A percentile compares a stretch with the other conserved stretches of the same genome.
Conservation (phyloP, 2,329 filamentous ascomycete genomes). For the Alternaria conjuncta region DNA sequence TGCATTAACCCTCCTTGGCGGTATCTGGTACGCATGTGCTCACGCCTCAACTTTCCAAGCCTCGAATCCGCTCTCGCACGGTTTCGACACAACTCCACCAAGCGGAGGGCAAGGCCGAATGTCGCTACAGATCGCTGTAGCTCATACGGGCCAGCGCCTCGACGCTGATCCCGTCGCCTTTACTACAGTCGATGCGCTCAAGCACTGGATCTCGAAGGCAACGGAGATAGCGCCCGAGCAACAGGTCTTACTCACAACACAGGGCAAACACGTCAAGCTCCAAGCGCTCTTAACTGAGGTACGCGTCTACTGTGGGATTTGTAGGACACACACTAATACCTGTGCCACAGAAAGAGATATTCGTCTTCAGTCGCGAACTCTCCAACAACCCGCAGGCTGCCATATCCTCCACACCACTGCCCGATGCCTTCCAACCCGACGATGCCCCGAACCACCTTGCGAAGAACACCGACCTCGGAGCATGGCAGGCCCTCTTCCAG, state of each 20-base stretch:
- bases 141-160: constrained; percentile 89
- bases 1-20: constrained; percentile 36
- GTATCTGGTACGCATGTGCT: constrained; percentile 28
- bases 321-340: constrained; percentile 9
- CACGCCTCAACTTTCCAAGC: constrained; percentile 20
- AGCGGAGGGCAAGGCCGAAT: constrained; percentile 60
- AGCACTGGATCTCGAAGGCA: constrained; percentile 77
- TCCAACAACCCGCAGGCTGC: constrained; percentile 53
- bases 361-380: constrained; percentile 81
- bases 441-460: constrained; percentile 79
- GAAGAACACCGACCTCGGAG: constrained; percentile 77
- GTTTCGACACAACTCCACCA: constrained; percentile 24
- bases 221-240: constrained; percentile 76
- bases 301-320: constrained; percentile 25
- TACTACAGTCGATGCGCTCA: constrained; percentile 81
- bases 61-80: constrained; percentile 17
- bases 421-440: constrained; percentile 65
- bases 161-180: constrained; percentile 78
- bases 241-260: constrained; percentile 85
- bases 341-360: constrained; percentile 77
- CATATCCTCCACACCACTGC: constrained; percentile 61
- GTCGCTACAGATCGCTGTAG: constrained; percentile 89
- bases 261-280: constrained; percentile 82
- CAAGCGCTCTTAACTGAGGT: constrained; percentile 84
- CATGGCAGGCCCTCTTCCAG: constrained; percentile 90